Evolutionary conservation across 2,329 filamentous ascomycete genomes (phyloP), one percentile per base, ranked within the genome.

Genomic region (Microdochium bolleyi): DNA sequence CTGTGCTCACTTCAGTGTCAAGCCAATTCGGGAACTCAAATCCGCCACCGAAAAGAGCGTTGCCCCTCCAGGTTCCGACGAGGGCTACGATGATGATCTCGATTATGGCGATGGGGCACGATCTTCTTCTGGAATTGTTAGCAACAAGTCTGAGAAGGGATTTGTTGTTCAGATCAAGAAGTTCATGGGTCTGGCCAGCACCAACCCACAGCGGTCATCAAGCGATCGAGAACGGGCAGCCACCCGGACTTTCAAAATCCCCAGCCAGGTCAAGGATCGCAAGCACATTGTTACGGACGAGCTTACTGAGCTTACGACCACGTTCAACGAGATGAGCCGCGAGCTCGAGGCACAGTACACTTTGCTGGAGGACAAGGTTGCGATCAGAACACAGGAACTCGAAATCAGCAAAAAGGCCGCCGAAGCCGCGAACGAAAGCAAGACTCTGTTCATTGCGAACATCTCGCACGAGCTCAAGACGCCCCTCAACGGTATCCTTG

Each of bases 391-490:
- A 0, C 82, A 82, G 34, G 88, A 96, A 67, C 75, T 96, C 1
- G 90, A 95, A 63, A 82, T 89, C 56, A 95, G 87, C 72, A 96
- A 96, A 67, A 89, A 90, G 70, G 89, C 90, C 1, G 92, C 92
- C 1, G 92, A 96, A 68, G 88, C 89, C n/a, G 92, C 92, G 3
- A 96, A 96, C 61, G 89, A 96, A 70, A 95, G 89, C 76, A 99
- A 99, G 72, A 97, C 94, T 0, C 76, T 97, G 9, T 97, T 97
- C 72, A 95, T 99, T 57, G 94, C 94, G 19, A 97, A 97, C 62
- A 96, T 97, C 50, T 87, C 83, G 1, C 83, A 85, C 60, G 82
- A 97, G 67, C 77, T 99, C 34, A 95, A 96, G 65, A 99, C 94
- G 1, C 94, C 94, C 0, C 77, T 97, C 53, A 97, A 97, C 64